phyloP scores from a whole-genome alignment of 2,329 filamentous ascomycete species.

The Colletotrichum sansevieriae region DNA sequence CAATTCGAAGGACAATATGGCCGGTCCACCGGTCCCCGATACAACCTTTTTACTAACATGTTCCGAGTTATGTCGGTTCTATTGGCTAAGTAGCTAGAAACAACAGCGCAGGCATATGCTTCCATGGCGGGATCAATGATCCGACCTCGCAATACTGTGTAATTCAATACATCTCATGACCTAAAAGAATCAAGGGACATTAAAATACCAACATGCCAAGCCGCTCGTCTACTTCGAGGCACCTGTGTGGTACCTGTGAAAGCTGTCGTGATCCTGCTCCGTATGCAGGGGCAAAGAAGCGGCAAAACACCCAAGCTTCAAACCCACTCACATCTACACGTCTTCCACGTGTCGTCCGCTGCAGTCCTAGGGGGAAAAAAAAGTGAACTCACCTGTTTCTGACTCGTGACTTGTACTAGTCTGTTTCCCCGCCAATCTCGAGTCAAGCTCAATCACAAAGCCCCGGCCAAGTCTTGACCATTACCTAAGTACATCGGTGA shows the following conservation, averaged over 20 bases:
- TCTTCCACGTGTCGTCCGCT: slow-evolving; percentile 18
- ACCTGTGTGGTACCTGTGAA: not conserved
- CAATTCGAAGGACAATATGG: not conserved
- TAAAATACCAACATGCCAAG: not conserved
- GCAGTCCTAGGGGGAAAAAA: not conserved
- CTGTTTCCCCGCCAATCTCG: not conserved
- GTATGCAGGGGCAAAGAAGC: not conserved
- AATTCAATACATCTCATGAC: slow-evolving; percentile 17
- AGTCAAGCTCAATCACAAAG: slow-evolving; percentile 5
- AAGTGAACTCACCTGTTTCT: not conserved
- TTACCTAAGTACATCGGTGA: slow-evolving; percentile 25
- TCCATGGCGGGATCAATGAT: not conserved
- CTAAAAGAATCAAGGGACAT: slow-evolving; percentile 21
- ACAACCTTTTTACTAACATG: slow-evolving; percentile 23
- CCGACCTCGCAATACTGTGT: not conserved
- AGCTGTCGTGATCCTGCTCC: too few relatives aligned
- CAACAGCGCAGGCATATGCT: not conserved
- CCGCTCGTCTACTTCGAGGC: too few relatives aligned
- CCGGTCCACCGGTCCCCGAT: not conserved
- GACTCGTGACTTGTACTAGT: not conserved
- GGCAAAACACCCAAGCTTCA: slow-evolving; percentile 13
- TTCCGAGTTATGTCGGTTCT: slow-evolving; percentile 2
- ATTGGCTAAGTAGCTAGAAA: slow-evolving; percentile 3
- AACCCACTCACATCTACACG: not conserved
- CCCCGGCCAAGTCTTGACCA: not conserved